These are phyloP conservation scores for Pythium angustatum DNA, from an alignment of 352 stramenopile genomes.

Conservation along the genomic window DNA sequence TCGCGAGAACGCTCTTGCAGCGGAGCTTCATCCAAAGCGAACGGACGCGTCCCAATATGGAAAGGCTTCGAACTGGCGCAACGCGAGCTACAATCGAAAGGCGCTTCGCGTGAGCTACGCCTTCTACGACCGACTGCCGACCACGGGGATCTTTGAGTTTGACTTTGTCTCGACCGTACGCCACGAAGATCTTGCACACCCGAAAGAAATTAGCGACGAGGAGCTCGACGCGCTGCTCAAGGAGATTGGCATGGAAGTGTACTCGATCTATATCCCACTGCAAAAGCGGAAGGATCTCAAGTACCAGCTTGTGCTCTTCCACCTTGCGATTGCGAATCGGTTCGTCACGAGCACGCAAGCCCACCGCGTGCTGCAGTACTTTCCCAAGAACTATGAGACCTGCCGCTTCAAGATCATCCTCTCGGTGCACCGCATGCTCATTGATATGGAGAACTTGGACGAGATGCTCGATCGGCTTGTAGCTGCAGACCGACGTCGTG, in stretches of 20 bases:
- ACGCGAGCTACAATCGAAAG: constrained; percentile 62
- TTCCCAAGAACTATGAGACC: constrained; percentile 67
- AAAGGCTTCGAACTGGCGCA: constrained; percentile 61
- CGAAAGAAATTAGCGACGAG: constrained; percentile 39
- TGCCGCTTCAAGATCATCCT: constrained; percentile 53
- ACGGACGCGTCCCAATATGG: constrained; percentile 65
- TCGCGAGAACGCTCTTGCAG: constrained; percentile 31
- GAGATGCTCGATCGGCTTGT: constrained; percentile 60
- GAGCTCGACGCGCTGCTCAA: constrained; percentile 40
- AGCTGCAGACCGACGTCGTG: constrained; percentile 35
- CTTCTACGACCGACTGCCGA: constrained; percentile 62
- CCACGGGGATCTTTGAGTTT: constrained; percentile 60
- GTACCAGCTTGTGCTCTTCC: constrained; percentile 70
- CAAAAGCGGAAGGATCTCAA: constrained; percentile 71
- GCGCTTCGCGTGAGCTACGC: constrained; percentile 47
- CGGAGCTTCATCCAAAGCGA: constrained; percentile 43
- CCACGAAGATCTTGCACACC: constrained; percentile 40
- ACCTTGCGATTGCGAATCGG: constrained; percentile 53
- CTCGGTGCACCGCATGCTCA: constrained; percentile 55
- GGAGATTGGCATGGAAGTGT: constrained; percentile 64
- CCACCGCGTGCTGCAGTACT: constrained; percentile 67
- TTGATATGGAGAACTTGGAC: constrained; percentile 67
- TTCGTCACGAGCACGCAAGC: constrained; percentile 48
- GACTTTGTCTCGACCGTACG: constrained; percentile 64
- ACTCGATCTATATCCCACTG: constrained; percentile 68